Percentiles rank a stretch among this genome's conserved stretches.
These are phyloP conservation scores for Dicorynia guianensis DNA, from an alignment of 306 rosid species.

Conservation along the genomic window DNA sequence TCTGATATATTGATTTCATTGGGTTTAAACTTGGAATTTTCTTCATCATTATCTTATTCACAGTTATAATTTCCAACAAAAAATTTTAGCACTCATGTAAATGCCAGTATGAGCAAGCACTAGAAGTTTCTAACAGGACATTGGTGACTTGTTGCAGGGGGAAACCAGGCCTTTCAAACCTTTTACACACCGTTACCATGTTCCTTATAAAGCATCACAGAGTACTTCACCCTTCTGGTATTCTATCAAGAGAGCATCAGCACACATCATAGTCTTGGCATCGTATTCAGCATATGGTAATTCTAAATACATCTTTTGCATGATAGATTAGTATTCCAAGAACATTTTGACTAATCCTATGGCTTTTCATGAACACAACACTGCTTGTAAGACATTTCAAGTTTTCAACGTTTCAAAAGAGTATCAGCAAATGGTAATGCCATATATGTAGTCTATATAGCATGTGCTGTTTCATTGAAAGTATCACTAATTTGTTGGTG, in stretches of 20 bases:
- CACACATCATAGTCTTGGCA: constrained; percentile 79
- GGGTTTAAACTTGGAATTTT: background rate
- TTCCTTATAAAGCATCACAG: constrained; percentile 63
- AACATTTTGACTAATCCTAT: background rate
- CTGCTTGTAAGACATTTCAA: background rate
- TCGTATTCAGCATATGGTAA: constrained; percentile 87
- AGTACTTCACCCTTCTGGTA: constrained; percentile 81
- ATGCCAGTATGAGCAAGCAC: background rate
- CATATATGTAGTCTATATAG: background rate
- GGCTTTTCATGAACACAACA: background rate
- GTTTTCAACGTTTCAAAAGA: constrained; percentile 42
- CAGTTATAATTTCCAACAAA: background rate
- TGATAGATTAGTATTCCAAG: background rate
- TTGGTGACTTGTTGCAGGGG: constrained; percentile 53
- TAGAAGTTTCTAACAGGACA: constrained; percentile 6
- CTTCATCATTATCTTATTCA: background rate
- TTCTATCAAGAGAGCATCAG: constrained; percentile 77
- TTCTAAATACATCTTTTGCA: constrained; percentile 5
- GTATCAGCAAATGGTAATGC: constrained; percentile 49
- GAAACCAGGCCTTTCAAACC: constrained; percentile 78
- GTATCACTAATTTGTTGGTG: background rate
- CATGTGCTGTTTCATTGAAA: constrained; percentile 5
- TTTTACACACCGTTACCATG: constrained; percentile 58
- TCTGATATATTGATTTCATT: constrained; percentile 12
- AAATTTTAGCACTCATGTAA: background rate